Base-by-base conservation (phyloP, 2,329 filamentous ascomycete genomes). In the Ceratocystis lukuohia region DNA sequence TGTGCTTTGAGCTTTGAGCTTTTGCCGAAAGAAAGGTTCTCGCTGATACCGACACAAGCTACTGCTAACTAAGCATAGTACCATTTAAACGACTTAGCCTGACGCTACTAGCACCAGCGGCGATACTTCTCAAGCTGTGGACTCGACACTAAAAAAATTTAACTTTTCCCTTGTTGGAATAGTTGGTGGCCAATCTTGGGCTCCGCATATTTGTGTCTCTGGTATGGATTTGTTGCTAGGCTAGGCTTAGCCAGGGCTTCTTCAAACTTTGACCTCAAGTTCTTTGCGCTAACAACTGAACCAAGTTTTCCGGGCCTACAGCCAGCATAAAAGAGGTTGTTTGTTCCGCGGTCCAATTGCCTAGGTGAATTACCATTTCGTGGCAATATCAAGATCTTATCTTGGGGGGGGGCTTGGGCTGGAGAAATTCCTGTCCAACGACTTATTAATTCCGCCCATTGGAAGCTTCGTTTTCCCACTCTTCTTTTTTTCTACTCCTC, bases 231-330 rank as follows among this genome's bases (percentile, higher is more conserved):
- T 59, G 30, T 17, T 33, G 53, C 53, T 20, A 59, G 53, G 56
- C 56, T 59, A 33, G 56, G 56, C 56, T 59, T 59, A 63, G 61
- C 44, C 61, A 63, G 61, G 41, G 44, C 61, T 48, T 48, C 15
- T 59, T 33, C 28, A 59, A 59, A 33, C 10, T 37, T 59, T 30
- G 56, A 63, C 17, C 61, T 22, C 28, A 17, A 48, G 22, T 48
- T 50, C 61, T 63, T 50, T 25, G 61, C 61, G 33, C 61, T 50
- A 63, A 50, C 37, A 48, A 25, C 44, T 48, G 46, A 48, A n/a
- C 61, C 46, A 48, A 30, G 46, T 46, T 48, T 50, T 63, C 44
- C 61, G 22, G 25, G 61, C 48, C 22, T 28, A 20, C 61, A 22
- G 41, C 28, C 61, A 22, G 41, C 44, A 33, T 48, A 63, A 63